Evolutionary conservation across 768 basidiomycete genomes (phyloP).

Genomic region (Cyclocybe aegerita): DNA sequence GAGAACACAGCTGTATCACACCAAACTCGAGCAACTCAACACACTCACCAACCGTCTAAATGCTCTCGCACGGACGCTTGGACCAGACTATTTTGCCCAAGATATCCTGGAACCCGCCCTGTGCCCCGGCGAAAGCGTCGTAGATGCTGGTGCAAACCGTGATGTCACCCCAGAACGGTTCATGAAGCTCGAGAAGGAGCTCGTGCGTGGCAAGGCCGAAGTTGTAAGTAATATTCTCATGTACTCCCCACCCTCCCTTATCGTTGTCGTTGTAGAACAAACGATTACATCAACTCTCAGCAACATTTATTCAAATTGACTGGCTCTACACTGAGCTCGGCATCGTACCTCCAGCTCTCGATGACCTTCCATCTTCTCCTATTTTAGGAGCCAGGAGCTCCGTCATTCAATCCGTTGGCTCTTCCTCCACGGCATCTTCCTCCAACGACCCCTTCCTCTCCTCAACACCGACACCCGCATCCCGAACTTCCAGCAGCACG

Average conservation of each 20-base stretch:
- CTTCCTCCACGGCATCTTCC: conserved; percentile 35
- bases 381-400: conserved; percentile 24
- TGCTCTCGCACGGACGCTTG: conserved; percentile 58
- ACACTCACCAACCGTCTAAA: conserved; percentile 68
- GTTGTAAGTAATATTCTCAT: conserved; percentile 50
- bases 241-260: background rate
- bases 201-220: conserved; percentile 84
- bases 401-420: conserved; percentile 27
- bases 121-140: conserved; percentile 38
- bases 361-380: conserved; percentile 38
- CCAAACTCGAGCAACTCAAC: conserved; percentile 73
- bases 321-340: conserved; percentile 85
- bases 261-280: conserved; percentile 46
- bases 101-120: conserved; percentile 53
- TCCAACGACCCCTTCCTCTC: conserved; percentile 48
- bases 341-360: conserved; percentile 57
- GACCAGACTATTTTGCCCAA: conserved; percentile 51
- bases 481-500: conserved; percentile 34
- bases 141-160: conserved; percentile 42
- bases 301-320: conserved; percentile 73
- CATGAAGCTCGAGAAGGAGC: conserved; percentile 77
- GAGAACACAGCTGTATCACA: conserved; percentile 65
- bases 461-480: conserved; percentile 51
- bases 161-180: conserved; percentile 85
- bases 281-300: conserved; percentile 62